These are phyloP conservation scores for Cotoneaster glaucophyllus DNA, from an alignment of 306 rosid species.

Conservation along the genomic window DNA sequence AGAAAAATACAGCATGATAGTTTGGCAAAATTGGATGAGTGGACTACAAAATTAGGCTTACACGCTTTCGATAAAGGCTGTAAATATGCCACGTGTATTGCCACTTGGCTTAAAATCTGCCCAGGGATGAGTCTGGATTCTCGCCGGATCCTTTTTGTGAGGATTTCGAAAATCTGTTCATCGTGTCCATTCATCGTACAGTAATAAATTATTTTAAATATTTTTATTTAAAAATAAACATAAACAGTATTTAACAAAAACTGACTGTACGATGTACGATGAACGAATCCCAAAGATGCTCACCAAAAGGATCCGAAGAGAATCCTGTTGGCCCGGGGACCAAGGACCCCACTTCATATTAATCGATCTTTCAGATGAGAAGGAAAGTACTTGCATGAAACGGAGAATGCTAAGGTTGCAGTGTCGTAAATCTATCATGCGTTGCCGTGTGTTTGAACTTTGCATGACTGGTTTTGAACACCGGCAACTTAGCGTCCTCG, in stretches of 20 bases:
- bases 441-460: too few relatives aligned
- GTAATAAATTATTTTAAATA: too few relatives aligned
- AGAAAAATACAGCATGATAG: background rate
- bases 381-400: background rate
- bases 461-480: background rate
- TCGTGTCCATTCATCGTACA: too few relatives aligned
- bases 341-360: background rate
- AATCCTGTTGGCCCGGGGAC: too few relatives aligned
- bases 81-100: background rate
- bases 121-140: too few relatives aligned
- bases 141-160: too few relatives aligned
- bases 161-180: accelerated
- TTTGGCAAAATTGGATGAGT: background rate
- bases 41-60: background rate
- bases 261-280: too few relatives aligned
- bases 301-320: too few relatives aligned
- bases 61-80: background rate
- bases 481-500: background rate
- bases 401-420: background rate
- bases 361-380: background rate
- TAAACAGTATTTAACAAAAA: too few relatives aligned
- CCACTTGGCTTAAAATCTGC: background rate
- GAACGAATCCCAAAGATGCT: too few relatives aligned
- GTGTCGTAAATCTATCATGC: too few relatives aligned
- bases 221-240: too few relatives aligned